Percentiles rank a stretch among this genome's conserved stretches.
Evolutionary conservation across 2,329 filamentous ascomycete species (phyloP).

Genomic region (Fusarium sp.): DNA sequence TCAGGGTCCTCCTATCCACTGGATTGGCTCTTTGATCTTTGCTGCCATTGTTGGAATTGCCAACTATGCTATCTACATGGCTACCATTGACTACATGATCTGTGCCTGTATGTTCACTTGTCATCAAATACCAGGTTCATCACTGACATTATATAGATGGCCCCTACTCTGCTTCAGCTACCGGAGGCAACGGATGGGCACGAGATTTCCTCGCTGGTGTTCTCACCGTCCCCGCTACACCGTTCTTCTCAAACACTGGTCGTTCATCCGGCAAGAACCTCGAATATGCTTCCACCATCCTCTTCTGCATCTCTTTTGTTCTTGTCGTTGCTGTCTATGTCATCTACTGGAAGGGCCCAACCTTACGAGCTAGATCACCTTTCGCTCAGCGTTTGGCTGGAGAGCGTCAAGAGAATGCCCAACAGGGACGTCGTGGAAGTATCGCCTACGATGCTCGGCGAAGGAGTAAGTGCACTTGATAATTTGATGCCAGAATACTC

Average conservation of each 20-base stretch:
- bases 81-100: constrained; percentile 80
- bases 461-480: constrained; percentile 45
- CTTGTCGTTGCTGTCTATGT: constrained; percentile 74
- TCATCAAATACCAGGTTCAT: fast-evolving
- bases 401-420: constrained; percentile 50
- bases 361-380: constrained; percentile 69
- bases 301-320: constrained; percentile 71
- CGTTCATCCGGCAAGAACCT: constrained; percentile 62
- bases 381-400: constrained; percentile 73
- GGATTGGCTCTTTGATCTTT: constrained; percentile 77
- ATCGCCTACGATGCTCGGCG: constrained; percentile 42
- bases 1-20: constrained; percentile 72
- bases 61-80: constrained; percentile 81
- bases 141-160: constrained; percentile 54
- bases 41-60: constrained; percentile 76
- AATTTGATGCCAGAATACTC: not conserved
- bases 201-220: constrained; percentile 80
- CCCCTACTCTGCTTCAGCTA: constrained; percentile 78
- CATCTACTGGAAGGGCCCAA: constrained; percentile 74
- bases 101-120: constrained; percentile 37
- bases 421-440: constrained; percentile 50
- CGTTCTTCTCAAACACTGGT: constrained; percentile 71
- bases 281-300: constrained; percentile 72
- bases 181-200: constrained; percentile 80
- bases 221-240: constrained; percentile 75